A percentile compares a stretch with the other conserved stretches of the same genome.
These are phyloP conservation scores for Magnaporthiopsis rhizophila DNA, from an alignment of 2,329 filamentous ascomycete genomes.

Conservation along the genomic window DNA sequence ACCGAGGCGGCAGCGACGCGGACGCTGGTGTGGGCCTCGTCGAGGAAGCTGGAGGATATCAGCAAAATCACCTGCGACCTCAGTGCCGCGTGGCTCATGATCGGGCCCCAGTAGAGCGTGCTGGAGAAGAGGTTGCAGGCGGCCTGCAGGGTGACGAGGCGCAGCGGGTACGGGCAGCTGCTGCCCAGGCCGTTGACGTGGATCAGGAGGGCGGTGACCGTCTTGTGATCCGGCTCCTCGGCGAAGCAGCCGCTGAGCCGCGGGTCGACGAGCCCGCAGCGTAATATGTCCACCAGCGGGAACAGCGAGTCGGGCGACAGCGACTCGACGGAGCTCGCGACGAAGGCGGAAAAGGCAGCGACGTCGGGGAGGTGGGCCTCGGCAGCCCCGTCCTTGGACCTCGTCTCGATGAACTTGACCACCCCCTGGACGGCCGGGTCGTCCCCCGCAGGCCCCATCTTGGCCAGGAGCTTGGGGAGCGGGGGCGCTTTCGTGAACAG, in stretches of 20 bases:
- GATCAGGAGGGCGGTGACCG: constrained; percentile 53
- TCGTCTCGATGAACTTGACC: constrained; percentile 61
- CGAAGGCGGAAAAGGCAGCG: constrained; percentile 50
- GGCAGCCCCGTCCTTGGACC: constrained; percentile 47
- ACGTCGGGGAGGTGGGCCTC: constrained; percentile 67
- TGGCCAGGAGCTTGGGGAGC: constrained; percentile 70
- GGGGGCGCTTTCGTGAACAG: constrained; percentile 74
- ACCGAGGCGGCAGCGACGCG: constrained; percentile 76
- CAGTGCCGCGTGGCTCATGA: constrained; percentile 45
- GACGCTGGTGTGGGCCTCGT: constrained; percentile 63
- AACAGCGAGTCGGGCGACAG: constrained; percentile 64
- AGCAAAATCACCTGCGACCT: constrained; percentile 56
- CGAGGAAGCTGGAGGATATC: constrained; percentile 70
- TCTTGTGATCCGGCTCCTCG: constrained; percentile 60
- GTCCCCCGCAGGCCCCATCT: constrained; percentile 58
- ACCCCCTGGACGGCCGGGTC: constrained; percentile 55
- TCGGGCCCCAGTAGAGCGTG: constrained; percentile 58
- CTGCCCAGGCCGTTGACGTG: constrained; percentile 45
- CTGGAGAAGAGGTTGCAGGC: constrained; percentile 79
- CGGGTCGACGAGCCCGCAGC: constrained; percentile 67
- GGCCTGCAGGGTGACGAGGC: constrained; percentile 76
- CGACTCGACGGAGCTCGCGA: constrained; percentile 45
- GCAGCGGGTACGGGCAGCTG: constrained; percentile 68
- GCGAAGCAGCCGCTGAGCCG: constrained; percentile 77
- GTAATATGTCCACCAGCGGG: constrained; percentile 75